Base-by-base conservation (phyloP, 129 eudicot species). In the Artemisia annua region DNA sequence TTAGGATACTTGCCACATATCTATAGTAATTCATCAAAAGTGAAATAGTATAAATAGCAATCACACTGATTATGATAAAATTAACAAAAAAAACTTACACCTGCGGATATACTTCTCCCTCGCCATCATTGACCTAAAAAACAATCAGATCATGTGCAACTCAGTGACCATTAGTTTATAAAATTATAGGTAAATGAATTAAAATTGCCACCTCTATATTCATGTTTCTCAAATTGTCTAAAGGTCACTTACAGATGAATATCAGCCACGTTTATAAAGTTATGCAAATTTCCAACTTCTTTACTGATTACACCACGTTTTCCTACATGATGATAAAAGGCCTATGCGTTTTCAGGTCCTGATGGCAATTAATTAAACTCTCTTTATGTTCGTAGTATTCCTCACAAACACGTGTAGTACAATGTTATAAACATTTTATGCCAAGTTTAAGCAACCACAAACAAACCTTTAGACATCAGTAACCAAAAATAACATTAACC, bases 221-320 rank as follows among this genome's bases (percentile, higher is more conserved):
- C 43, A 68, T 15, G 16, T 17, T 35, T 17, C 16, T 24, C 24
- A 48, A 11, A 30, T 22, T 58, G 46, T 62, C 19, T 20, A 28
- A 68, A 46, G 75, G 80, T 19, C 67, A 63, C 98, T 94, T 83
- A 90, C 98, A 94, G 71, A 85, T 94, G 96, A 81, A 94, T 72
- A 81, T 94, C 98, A 3, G 97, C 98, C 56, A 90, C 94, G 83
- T 94, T 94, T 79, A 84, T 83, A 67, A 94, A 94, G 61, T 90
- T 86, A 78, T 94, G 98, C 51, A 89, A 83, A 79, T 94, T 91
- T 77, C 81, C 85, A 71, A 78, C 76, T 51, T 84, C 93, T 79
- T 78, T 80, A 30, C 69, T 72, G 75, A 90, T 84, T 51, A 88
- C 93, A 61, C 98, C 98, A 74, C 22, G 51, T 81, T 81, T 76